Percentiles rank a stretch among this genome's conserved stretches.
Evolutionary conservation across 192 early-diverging fungal genomes (phyloP).

Genomic region (Oehlia diaphana): DNA sequence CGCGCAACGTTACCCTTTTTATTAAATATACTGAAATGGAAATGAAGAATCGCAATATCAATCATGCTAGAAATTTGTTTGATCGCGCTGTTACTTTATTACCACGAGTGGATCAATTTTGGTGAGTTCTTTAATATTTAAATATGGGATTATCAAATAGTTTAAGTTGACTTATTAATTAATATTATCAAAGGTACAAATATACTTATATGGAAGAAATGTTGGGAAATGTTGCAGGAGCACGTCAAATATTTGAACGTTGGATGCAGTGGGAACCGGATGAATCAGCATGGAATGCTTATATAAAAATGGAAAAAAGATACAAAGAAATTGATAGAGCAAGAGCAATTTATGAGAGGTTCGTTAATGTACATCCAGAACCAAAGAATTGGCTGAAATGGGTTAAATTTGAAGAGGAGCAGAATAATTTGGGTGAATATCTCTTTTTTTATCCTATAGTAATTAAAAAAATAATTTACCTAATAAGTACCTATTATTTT

Average conservation of each 20-base stretch:
- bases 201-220: constrained; percentile 99
- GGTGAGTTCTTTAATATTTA: constrained; percentile 40
- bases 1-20: constrained; percentile 82
- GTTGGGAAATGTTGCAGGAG: constrained; percentile 85
- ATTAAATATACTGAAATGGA: constrained; percentile 97
- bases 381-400: constrained; percentile 97
- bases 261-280: constrained; percentile 99
- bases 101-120: constrained; percentile 82
- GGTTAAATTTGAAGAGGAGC: constrained; percentile 92
- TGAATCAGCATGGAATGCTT: constrained; percentile 91
- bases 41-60: constrained; percentile 95
- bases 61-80: constrained; percentile 90
- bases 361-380: constrained; percentile 87
- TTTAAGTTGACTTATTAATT: not conserved
- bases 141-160: not conserved
- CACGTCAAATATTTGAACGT: constrained; percentile 92
- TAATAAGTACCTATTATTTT: not conserved
- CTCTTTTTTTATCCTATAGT: not conserved
- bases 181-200: constrained; percentile 67
- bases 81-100: constrained; percentile 89
- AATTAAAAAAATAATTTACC: constrained; percentile 7
- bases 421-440: constrained; percentile 62
- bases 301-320: constrained; percentile 90
- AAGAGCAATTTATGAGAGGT: constrained; percentile 77
- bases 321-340: constrained; percentile 85